Evolutionary conservation across 2,329 filamentous ascomycete species (phyloP), one percentile per base, ranked within the genome.

Genomic region (Arthrobotrys pseudoclavata): DNA sequence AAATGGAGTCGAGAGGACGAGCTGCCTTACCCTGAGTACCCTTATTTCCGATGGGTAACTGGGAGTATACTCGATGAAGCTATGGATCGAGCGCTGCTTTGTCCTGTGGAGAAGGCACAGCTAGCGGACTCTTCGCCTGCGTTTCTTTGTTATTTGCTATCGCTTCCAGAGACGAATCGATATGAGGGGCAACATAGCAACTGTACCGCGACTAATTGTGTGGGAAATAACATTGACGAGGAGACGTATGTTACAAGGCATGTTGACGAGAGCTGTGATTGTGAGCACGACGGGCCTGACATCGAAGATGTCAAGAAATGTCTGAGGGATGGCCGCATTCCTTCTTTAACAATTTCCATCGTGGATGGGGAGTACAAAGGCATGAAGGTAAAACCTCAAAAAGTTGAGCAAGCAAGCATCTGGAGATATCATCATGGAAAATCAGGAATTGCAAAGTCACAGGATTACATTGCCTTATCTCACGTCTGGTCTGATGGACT

Each of bases 401-500:
- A 79, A 13, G 63, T 64, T 15, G 69, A 72, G 22, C 29, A 69
- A 13, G 18, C 67, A 18, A 71, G 67, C 31, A 37, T 77, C 24
- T 77, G 74, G 74, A 61, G 50, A 20, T 64, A 50, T 2, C 48
- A 77, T 22, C 67, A 71, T n/a, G 20, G 22, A 6, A 77, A 77
- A 62, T 55, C 60, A 0, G 74, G 74, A 10, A n/a, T 77, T 2
- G 74, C 50, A 26, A 70, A 70, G 62, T 77, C 67, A 22, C 42
- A 71, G n/a, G 69, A 79, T 45, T 80, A 80, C 61, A 60, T 80
- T 10, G 79, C 79, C 26, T 55, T 80, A 15, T 80, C 79, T 4
- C 79, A 80, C 47, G 79, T 80, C 4, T 80, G 79, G 79, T 79
- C 79, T 7, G 79, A 80, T 20, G 79, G 79, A 15, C 71, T 80